Base-by-base conservation (phyloP, 352 stramenopile species). In the Albugo laibachii region DNA sequence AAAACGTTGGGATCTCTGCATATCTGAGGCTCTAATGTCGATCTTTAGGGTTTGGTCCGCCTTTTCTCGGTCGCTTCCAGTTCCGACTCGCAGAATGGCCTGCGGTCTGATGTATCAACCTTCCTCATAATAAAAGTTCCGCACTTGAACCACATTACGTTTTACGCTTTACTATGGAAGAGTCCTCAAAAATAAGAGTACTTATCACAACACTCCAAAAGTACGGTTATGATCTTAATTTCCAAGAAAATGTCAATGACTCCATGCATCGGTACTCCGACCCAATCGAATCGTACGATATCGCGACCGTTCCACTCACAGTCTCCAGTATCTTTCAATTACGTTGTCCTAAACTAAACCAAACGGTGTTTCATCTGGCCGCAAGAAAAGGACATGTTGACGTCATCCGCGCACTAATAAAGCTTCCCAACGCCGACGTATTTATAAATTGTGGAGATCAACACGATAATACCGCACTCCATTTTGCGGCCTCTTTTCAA, bases 321-420 rank as follows among this genome's bases (percentile, higher is more conserved):
- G 49, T 55, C 21, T 59, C 62, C 16, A 60, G 58, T 37, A 85
- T 89, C 45, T 50, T 89, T 16, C 66, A 80, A 50, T 59, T 89
- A 0, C 74, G 77, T 13, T 74, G 87, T 49, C 68, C 61, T 42
- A 89, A 85, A 63, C 85, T 87, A 57, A 70, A 80, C 55, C 77
- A 89, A 57, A 87, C 71, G 45, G 77, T 75, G 50, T 61, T 89
- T 21, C 77, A 89, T 53, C 83, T 89, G 35, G 77, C 77, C 0
- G 77, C 74, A 41, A 81, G 80, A 36, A 89, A 89, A 49, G 77
- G 74, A 6, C 77, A 89, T 50, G 58, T 84, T 45, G 77, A 89
- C 36, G 77, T 89, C 36, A 56, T 89, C 43, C 61, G 62, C 13
- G 77, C 77, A 37, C 68, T 89, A n/a, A 70, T 66, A 16, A 85